These are phyloP conservation scores for Ophiostoma quercus DNA, from an alignment of 2,329 filamentous ascomycete genomes.

Conservation along the genomic window DNA sequence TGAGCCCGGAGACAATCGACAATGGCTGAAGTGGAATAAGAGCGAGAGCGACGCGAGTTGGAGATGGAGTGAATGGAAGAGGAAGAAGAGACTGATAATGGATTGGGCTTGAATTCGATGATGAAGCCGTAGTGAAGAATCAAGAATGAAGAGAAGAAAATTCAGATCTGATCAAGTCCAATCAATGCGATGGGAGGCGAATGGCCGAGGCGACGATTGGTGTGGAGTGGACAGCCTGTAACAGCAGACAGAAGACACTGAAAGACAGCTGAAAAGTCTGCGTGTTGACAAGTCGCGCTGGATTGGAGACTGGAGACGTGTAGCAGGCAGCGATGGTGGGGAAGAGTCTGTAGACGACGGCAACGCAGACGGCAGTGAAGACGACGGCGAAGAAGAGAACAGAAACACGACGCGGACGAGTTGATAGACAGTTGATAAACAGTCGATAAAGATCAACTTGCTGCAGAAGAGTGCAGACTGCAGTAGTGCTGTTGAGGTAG, in stretches of 20 bases:
- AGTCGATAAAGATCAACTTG: too few species aligned
- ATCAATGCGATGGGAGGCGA: conserved; percentile 2
- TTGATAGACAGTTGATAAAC: too few species aligned
- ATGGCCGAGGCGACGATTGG: background rate
- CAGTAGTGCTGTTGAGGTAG: conserved; percentile 6
- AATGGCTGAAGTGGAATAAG: conserved; percentile 7
- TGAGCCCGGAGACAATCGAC: background rate
- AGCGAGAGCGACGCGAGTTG: background rate
- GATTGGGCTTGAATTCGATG: background rate
- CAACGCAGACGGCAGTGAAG: too few species aligned
- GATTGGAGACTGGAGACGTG: too few species aligned
- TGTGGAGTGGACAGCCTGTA: background rate
- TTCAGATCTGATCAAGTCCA: background rate
- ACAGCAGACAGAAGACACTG: background rate
- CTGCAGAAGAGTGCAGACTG: too few species aligned
- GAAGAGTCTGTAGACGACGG: background rate
- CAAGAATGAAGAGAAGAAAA: background rate
- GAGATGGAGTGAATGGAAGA: too few species aligned
- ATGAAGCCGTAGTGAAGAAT: background rate
- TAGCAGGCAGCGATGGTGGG: conserved; percentile 5
- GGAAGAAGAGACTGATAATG: background rate
- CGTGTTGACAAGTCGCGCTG: background rate
- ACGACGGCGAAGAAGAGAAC: too few species aligned
- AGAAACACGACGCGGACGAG: background rate
- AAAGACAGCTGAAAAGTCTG: background rate